phyloP scores from a whole-genome alignment of 2,329 filamentous ascomycete species.

The Cercospora zeina region DNA sequence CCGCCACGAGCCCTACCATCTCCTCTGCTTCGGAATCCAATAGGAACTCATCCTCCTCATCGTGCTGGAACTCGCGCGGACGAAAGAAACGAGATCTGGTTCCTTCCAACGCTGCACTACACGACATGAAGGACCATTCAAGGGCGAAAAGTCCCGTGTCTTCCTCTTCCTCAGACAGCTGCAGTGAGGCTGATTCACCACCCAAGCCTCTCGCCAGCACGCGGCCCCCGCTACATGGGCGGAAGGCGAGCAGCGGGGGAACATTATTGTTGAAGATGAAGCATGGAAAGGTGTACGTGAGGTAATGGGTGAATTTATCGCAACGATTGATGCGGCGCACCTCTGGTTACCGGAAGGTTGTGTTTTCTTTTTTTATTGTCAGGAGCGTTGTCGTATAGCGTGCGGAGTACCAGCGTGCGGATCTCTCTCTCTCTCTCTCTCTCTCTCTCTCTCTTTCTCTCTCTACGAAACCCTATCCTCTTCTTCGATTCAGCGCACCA shows the following conservation, averaged over 20 bases:
- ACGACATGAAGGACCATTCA: neutral
- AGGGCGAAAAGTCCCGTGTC: neutral
- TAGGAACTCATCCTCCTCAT: neutral
- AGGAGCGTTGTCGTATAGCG: neutral
- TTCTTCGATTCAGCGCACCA: neutral
- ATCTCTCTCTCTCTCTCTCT: neutral
- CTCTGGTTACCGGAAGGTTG: too few species aligned
- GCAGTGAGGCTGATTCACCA: neutral
- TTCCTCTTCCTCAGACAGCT: neutral
- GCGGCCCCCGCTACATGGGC: neutral
- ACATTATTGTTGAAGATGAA: conserved; percentile 2
- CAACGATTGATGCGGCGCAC: neutral
- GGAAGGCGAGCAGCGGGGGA: conserved; percentile 3
- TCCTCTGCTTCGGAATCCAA: neutral
- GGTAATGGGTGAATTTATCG: neutral
- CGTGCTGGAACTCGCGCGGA: conserved; percentile 1
- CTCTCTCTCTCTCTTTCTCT: neutral
- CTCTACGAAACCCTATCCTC: neutral
- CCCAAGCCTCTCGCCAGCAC: neutral
- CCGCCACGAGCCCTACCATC: neutral
- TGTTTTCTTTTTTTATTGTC: too few species aligned
- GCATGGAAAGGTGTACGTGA: neutral
- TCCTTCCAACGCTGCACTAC: neutral
- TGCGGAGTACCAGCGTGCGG: neutral
- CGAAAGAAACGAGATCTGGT: conserved; percentile 1